Evolutionary conservation across 192 early-diverging fungal genomes (phyloP), one percentile per base, ranked within the genome.

Genomic region (Lobosporangium transversale): DNA sequence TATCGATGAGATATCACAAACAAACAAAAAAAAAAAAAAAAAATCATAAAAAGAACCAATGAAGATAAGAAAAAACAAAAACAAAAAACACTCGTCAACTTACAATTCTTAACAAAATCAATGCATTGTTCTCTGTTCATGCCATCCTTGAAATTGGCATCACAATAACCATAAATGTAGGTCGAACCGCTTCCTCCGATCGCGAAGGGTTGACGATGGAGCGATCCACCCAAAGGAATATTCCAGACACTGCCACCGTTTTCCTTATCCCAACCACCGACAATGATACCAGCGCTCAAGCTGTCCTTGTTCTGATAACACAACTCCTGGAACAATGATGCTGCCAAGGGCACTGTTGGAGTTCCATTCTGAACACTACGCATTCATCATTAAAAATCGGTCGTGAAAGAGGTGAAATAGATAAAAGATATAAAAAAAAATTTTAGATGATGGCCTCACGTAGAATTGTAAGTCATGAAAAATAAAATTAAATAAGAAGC

Each of bases 161-260:
- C 98, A 76, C 97, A 98, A 80, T 94, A 99, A 50, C 98, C 98
- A 70, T 98, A 99, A 68, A 99, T 97, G 78, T 94, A 99, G 12
- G 92, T 90, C 12, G 95, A 97, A 27, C 98, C 98, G 68, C 91
- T 94, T 35, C 98, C 98, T 53, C 94, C 95, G 68, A 98, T 93
- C 6, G 96, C 87, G 88, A 94, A 98, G n/a, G 93, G 90, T 59
- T 92, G 88, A 70, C 89, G 89, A 79, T 97, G 95, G 26, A 99
- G 53, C 17, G 94, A 94, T 31, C 98, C 98, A 48, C 97, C 98
- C 12, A 98, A 80, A 26, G 95, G 94, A 32, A 98, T 88, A 54
- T 88, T 89, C 78, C 93, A 99, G 12, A 99, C 95, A 40, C 88
- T 87, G 5, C 91, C 91, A 15, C 96, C 96, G 54, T 93, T 85